These are phyloP conservation scores for Annulohypoxylon bovei DNA, from an alignment of 495 filamentous ascomycete genomes.

Conservation along the genomic window DNA sequence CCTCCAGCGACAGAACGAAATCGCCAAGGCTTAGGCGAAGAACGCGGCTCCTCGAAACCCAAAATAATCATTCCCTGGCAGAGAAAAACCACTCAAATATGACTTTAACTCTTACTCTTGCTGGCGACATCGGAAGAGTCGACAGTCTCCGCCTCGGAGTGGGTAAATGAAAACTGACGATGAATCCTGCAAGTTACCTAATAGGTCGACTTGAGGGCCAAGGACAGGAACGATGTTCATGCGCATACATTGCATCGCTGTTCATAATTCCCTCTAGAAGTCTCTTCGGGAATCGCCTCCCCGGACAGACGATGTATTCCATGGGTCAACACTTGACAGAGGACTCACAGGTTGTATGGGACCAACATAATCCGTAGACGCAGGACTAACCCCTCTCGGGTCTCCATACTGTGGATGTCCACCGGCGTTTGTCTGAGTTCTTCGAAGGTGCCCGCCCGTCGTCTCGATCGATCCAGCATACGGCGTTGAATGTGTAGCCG, in stretches of 20 bases:
- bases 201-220: conserved; percentile 12
- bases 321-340: background rate
- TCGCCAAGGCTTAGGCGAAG: background rate
- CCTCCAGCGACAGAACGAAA: background rate
- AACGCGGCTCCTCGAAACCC: background rate
- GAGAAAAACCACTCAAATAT: background rate
- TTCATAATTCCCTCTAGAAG: conserved; percentile 5
- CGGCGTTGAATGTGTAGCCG: background rate
- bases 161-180: conserved; percentile 9
- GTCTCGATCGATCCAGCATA: background rate
- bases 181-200: background rate
- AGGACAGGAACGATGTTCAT: conserved; percentile 5
- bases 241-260: conserved; percentile 4
- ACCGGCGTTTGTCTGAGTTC: background rate
- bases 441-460: background rate
- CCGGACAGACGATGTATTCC: background rate
- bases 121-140: conserved; percentile 22
- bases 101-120: background rate
- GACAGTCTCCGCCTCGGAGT: background rate
- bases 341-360: conserved; percentile 1
- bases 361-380: background rate
- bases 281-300: background rate
- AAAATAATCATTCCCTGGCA: background rate
- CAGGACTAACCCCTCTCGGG: background rate
- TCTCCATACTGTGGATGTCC: background rate